Evolutionary conservation across 2,329 filamentous ascomycete species (phyloP).

Genomic region (Orbilia blumenaviensis): DNA sequence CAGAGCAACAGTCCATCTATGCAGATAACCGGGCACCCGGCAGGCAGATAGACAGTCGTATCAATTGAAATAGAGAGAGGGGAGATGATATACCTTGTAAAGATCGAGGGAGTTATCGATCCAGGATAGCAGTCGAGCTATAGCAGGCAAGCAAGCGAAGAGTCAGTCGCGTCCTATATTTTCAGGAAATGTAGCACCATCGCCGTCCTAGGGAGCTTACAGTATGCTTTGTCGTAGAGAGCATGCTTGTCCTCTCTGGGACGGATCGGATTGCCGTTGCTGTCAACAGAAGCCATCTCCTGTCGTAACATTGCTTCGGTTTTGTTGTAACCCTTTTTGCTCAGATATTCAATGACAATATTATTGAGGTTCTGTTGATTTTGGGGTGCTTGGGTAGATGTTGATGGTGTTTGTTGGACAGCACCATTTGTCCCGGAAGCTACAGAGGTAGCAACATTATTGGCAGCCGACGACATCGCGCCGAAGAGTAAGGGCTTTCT

Average conservation of each 20-base stretch:
- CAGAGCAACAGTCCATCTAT: conserved; percentile 39
- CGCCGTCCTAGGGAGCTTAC: conserved; percentile 62
- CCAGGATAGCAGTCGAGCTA: conserved; percentile 78
- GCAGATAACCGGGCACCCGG: background rate
- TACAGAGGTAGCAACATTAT: conserved; percentile 27
- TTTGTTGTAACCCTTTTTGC: conserved; percentile 91
- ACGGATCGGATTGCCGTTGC: conserved; percentile 79
- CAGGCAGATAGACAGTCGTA: background rate
- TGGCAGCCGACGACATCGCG: conserved; percentile 30
- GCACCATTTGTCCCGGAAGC: conserved; percentile 16
- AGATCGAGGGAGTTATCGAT: conserved; percentile 91
- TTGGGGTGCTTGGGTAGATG: background rate
- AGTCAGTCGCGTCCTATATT: conserved; percentile 11
- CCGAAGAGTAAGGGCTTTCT: background rate
- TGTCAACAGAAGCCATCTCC: conserved; percentile 84
- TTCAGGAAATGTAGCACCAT: background rate
- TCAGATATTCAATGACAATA: conserved; percentile 85
- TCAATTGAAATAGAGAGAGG: background rate
- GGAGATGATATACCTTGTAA: conserved; percentile 75
- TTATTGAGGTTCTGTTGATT: conserved; percentile 55
- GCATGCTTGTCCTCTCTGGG: conserved; percentile 73
- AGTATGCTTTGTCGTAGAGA: conserved; percentile 78
- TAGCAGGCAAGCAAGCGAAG: background rate
- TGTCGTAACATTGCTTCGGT: conserved; percentile 92
- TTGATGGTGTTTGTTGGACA: background rate